A percentile compares a stretch with the other conserved stretches of the same genome.
phyloP scores from a whole-genome alignment of 441 rosid genomes.

The Populus tomentosa region DNA sequence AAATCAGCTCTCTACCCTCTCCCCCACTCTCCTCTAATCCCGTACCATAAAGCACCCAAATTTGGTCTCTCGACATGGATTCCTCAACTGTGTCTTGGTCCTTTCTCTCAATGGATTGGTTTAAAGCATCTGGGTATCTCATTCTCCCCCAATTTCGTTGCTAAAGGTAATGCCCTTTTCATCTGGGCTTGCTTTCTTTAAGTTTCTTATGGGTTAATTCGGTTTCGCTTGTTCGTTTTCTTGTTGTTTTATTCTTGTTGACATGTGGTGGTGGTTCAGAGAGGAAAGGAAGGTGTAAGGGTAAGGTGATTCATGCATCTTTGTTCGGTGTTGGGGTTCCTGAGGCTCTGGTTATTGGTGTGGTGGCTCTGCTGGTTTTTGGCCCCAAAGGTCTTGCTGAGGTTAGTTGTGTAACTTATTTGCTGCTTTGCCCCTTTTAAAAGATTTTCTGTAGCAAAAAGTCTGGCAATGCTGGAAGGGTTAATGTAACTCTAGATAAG shows the following conservation, averaged over 20 bases:
- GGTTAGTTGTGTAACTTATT: constrained; percentile 35
- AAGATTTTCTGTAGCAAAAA: background rate
- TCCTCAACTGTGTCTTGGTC: constrained; percentile 38
- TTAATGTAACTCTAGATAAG: background rate
- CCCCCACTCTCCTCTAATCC: constrained; percentile 22
- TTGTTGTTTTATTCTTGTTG: constrained; percentile 2
- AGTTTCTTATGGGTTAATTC: background rate
- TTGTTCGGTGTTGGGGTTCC: constrained; percentile 98
- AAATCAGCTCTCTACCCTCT: constrained; percentile 23
- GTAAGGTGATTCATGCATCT: constrained; percentile 60
- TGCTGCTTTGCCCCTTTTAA: background rate
- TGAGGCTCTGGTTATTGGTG: constrained; percentile 96
- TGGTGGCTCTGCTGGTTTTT: constrained; percentile 91
- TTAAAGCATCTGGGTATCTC: constrained; percentile 61
- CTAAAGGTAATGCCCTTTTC: constrained; percentile 27
- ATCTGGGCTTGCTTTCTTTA: background rate
- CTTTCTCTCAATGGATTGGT: constrained; percentile 57
- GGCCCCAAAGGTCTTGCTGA: constrained; percentile 99
- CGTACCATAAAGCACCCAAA: constrained; percentile 25
- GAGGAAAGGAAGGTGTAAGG: constrained; percentile 40
- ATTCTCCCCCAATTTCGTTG: constrained; percentile 32
- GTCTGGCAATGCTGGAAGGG: background rate
- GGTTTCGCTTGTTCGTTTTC: background rate
- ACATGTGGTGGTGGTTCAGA: constrained; percentile 28
- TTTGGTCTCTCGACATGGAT: constrained; percentile 25